Percentiles rank a stretch among this genome's conserved stretches.
phyloP scores from a whole-genome alignment of 768 basidiomycete genomes.

The Lentinula guzmanii region DNA sequence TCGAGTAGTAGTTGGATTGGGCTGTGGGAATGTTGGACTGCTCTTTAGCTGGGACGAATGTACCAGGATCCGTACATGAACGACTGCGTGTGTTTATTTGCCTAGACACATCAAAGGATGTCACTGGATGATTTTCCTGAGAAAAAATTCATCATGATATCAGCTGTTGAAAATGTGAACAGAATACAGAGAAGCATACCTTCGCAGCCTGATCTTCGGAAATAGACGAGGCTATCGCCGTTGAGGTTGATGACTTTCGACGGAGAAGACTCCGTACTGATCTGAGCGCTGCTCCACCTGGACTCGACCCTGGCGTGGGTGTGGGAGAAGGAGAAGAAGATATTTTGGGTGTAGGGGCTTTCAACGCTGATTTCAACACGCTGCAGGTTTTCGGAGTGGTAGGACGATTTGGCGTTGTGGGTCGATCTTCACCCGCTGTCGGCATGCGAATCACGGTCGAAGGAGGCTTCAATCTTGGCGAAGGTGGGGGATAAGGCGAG shows the following conservation, averaged over 20 bases:
- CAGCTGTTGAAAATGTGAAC: background rate
- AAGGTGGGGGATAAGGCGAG: constrained; percentile 3
- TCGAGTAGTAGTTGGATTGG: constrained; percentile 6
- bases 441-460: background rate
- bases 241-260: constrained; percentile 6
- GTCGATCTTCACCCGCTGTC: background rate
- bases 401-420: constrained; percentile 4
- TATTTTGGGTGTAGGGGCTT: constrained; percentile 22
- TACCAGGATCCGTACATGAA: constrained; percentile 30
- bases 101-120: background rate
- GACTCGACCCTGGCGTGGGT: constrained; percentile 7
- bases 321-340: constrained; percentile 20
- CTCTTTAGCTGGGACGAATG: background rate
- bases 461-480: constrained; percentile 4
- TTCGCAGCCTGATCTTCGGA: background rate
- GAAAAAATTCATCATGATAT: background rate
- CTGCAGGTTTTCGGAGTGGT: constrained; percentile 23
- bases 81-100: constrained; percentile 18
- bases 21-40: background rate
- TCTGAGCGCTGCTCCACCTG: constrained; percentile 1
- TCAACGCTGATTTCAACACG: constrained; percentile 30
- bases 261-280: constrained; percentile 7
- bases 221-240: background rate
- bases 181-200: background rate
- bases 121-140: constrained; percentile 3